These are phyloP conservation scores for Trifolium fragiferum DNA, from an alignment of 306 rosid species.

Conservation along the genomic window DNA sequence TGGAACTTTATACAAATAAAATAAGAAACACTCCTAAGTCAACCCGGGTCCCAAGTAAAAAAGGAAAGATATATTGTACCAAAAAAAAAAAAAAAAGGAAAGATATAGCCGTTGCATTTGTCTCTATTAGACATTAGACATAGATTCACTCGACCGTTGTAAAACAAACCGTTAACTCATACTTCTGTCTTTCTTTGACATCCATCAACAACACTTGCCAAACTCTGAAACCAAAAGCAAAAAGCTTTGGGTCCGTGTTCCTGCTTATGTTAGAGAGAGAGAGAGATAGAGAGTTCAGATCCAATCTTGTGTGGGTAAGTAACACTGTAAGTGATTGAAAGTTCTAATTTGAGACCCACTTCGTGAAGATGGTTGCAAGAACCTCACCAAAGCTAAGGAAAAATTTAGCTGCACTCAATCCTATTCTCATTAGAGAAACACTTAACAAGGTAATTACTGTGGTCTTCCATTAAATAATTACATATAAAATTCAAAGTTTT, in stretches of 20 bases:
- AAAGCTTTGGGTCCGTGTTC: constrained; percentile 34
- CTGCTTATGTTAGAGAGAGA: neutral
- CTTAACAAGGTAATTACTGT: constrained; percentile 63
- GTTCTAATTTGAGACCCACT: constrained; percentile 52
- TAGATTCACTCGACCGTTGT: constrained; percentile 74
- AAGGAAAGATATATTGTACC: no score
- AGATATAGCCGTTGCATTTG: constrained; percentile 71
- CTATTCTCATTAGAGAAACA: constrained; percentile 79
- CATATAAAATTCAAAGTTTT: neutral
- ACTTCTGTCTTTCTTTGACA: constrained; percentile 52
- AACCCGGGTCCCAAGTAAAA: constrained; percentile 23
- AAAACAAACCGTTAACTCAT: constrained; percentile 54
- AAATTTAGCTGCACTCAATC: constrained; percentile 72
- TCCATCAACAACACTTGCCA: constrained; percentile 48
- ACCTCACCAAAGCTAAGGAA: constrained; percentile 81
- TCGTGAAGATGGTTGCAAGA: constrained; percentile 85
- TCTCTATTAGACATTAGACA: constrained; percentile 33
- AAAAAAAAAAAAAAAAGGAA: no score
- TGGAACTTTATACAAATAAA: no score
- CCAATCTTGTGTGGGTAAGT: constrained; percentile 44
- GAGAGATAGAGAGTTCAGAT: constrained; percentile 41
- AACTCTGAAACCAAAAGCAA: constrained; percentile 42
- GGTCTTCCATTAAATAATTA: neutral
- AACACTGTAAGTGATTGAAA: neutral
- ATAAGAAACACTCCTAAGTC: neutral